A percentile compares a stretch with the other conserved stretches of the same genome.
Conservation (phyloP, 805 yeast species). For the Wickerhamomyces chaumierensis region DNA sequence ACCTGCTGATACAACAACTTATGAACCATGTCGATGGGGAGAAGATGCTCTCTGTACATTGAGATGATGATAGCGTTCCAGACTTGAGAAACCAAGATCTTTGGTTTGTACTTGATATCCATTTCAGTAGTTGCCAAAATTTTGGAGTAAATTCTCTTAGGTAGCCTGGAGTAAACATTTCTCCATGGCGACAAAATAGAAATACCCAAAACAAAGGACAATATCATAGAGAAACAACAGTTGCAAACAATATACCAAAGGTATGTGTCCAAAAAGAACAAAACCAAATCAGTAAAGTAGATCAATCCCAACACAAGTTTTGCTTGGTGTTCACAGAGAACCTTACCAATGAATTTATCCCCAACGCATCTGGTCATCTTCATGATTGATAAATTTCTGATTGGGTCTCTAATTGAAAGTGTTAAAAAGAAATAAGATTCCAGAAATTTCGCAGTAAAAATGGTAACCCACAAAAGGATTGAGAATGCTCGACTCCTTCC, state of each 20-base stretch:
- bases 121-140: conserved; percentile 35
- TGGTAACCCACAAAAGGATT: conserved; percentile 52
- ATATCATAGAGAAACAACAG: conserved; percentile 56
- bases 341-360: conserved; percentile 40
- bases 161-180: conserved; percentile 63
- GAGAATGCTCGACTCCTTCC: conserved; percentile 53
- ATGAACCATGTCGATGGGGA: conserved; percentile 64
- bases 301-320: conserved; percentile 41
- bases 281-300: conserved; percentile 48
- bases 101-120: conserved; percentile 30
- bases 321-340: conserved; percentile 49
- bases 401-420: conserved; percentile 61
- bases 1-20: conserved; percentile 42
- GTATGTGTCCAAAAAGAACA: conserved; percentile 74
- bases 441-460: conserved; percentile 54
- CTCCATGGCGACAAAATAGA: conserved; percentile 88
- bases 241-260: conserved; percentile 81
- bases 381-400: conserved; percentile 55
- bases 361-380: conserved; percentile 51
- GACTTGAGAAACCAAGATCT: conserved; percentile 49
- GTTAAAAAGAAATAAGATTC: conserved; percentile 78
- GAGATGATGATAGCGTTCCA: conserved; percentile 83
- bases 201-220: conserved; percentile 67
- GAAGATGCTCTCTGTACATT: conserved; percentile 70
- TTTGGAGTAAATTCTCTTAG: conserved; percentile 66